These are phyloP conservation scores for Knufia petricola DNA, from an alignment of 2,329 filamentous ascomycete species.

Conservation along the genomic window DNA sequence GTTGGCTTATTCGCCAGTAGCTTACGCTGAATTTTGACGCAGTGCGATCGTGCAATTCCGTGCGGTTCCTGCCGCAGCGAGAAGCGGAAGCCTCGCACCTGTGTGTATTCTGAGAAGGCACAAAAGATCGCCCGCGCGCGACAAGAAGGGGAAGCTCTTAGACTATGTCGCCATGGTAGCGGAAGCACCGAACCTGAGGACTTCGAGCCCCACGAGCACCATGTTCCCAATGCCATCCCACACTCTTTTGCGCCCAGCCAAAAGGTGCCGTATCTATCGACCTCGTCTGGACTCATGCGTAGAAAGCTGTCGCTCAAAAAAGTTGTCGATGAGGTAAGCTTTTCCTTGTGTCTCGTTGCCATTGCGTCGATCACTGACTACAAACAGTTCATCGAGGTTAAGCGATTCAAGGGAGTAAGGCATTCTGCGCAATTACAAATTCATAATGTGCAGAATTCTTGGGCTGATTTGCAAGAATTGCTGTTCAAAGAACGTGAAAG, in stretches of 20 bases:
- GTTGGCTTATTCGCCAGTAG: not conserved
- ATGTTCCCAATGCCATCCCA: not conserved
- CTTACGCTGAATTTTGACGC: not conserved
- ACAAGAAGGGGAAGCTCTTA: not conserved
- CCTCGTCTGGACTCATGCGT: not conserved
- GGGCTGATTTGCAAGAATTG: not conserved
- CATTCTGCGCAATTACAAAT: not conserved
- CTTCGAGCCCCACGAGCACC: not conserved
- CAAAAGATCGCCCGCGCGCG: not conserved
- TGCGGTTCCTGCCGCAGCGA: conserved; percentile 6
- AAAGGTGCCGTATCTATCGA: not conserved
- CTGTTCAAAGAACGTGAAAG: not conserved
- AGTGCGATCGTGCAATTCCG: conserved; percentile 6
- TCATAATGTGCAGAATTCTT: not conserved
- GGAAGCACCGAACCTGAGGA: not conserved
- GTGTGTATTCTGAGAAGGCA: conserved; percentile 3
- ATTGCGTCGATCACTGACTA: not conserved
- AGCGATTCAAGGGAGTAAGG: not conserved
- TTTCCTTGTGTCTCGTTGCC: not conserved
- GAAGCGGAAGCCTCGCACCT: conserved; percentile 6
- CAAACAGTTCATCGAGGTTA: not conserved
- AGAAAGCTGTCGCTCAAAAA: not conserved
- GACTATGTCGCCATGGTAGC: not conserved
- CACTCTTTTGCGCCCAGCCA: not conserved
- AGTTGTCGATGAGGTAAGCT: conserved; percentile 1